Evolutionary conservation across 345 rosid genomes (phyloP).

Genomic region (Carallia pectinifolia): DNA sequence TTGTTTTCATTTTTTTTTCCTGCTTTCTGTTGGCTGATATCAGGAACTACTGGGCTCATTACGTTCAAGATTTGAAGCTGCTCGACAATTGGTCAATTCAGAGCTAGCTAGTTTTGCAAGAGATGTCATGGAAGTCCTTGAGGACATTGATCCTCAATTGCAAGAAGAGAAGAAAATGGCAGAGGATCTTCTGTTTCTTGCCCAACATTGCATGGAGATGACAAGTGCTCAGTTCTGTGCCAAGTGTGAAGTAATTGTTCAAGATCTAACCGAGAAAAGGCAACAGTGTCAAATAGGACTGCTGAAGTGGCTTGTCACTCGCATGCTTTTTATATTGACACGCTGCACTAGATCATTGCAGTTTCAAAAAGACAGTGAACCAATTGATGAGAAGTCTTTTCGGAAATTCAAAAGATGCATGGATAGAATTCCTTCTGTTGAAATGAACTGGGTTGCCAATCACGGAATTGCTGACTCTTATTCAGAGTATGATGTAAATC

Average conservation of each 20-base stretch:
- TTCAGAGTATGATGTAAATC: constrained; percentile 29
- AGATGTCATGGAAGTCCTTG: constrained; percentile 56
- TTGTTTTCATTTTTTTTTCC: background rate
- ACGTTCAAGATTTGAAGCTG: constrained; percentile 69
- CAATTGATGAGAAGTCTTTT: constrained; percentile 63
- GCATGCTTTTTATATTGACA: constrained; percentile 73
- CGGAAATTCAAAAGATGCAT: constrained; percentile 66
- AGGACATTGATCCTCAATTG: constrained; percentile 48
- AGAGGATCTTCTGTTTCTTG: constrained; percentile 52
- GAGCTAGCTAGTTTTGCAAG: constrained; percentile 54
- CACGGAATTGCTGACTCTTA: constrained; percentile 41
- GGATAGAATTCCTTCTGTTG: constrained; percentile 74
- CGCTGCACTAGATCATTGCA: constrained; percentile 74
- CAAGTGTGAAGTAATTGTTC: constrained; percentile 68
- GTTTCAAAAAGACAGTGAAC: constrained; percentile 69
- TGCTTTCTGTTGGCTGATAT: constrained; percentile 7
- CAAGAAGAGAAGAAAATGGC: constrained; percentile 55
- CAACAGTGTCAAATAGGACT: constrained; percentile 61
- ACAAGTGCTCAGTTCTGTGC: constrained; percentile 53
- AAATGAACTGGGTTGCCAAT: constrained; percentile 50
- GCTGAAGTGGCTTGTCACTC: constrained; percentile 67
- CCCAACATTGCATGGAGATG: constrained; percentile 60
- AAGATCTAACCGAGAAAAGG: constrained; percentile 65
- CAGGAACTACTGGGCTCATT: constrained; percentile 72
- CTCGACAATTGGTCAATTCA: constrained; percentile 57